Evolutionary conservation across 2,329 filamentous ascomycete species (phyloP).

Genomic region (Talaromyces amestolkiae): DNA sequence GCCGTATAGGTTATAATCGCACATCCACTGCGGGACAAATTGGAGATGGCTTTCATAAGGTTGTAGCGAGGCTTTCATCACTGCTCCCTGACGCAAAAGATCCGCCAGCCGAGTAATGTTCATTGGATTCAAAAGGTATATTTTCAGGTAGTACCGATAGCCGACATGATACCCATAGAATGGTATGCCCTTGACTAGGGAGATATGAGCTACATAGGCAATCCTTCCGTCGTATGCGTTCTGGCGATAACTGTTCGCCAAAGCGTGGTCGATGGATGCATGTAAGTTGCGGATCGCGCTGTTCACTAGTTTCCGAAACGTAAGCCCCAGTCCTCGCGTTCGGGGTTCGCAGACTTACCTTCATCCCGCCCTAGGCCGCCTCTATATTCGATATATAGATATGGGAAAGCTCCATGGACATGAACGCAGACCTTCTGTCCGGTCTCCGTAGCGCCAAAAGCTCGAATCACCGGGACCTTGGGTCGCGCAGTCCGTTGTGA

Average conservation of each 20-base stretch:
- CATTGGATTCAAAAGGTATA: constrained; percentile 85
- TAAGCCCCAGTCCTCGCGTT: not conserved
- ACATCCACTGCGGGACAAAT: constrained; percentile 95
- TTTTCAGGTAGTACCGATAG: constrained; percentile 86
- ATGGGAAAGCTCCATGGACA: constrained; percentile 92
- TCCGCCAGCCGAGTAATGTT: constrained; percentile 86
- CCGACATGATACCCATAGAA: constrained; percentile 97
- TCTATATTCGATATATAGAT: constrained; percentile 85
- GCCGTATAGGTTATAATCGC: constrained; percentile 94
- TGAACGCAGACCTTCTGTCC: constrained; percentile 96
- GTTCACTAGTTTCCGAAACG: constrained; percentile 54
- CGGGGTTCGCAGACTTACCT: constrained; percentile 56
- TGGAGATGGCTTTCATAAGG: constrained; percentile 93
- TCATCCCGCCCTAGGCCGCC: constrained; percentile 65
- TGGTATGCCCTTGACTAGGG: constrained; percentile 84
- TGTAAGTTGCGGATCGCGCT: constrained; percentile 75
- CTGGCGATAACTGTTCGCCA: constrained; percentile 79
- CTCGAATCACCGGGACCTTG: constrained; percentile 78
- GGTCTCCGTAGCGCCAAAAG: constrained; percentile 90
- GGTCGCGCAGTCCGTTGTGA: constrained; percentile 63
- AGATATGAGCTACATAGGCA: constrained; percentile 83
- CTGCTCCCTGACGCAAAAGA: constrained; percentile 79
- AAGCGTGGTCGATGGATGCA: constrained; percentile 83
- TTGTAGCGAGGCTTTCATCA: constrained; percentile 80
- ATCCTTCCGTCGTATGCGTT: constrained; percentile 68